phyloP scores from a whole-genome alignment of 345 rosid genomes.

The Pistacia atlantica region DNA sequence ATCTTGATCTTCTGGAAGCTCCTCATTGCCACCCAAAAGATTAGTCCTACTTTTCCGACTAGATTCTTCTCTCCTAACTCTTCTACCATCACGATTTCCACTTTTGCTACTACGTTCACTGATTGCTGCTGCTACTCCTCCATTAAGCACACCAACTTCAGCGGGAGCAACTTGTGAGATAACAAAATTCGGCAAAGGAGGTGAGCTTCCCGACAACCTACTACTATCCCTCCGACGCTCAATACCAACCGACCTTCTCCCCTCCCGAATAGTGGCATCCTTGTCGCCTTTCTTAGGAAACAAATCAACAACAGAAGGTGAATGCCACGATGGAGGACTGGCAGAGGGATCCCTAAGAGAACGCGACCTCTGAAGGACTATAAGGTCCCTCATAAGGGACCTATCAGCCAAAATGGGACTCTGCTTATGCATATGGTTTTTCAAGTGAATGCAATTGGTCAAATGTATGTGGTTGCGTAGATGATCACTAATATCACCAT shows the following conservation, averaged over 20 bases:
- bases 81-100: constrained; percentile 55
- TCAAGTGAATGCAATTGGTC: constrained; percentile 95
- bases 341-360: constrained; percentile 95
- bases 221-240: constrained; percentile 55
- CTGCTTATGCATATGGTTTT: constrained; percentile 98
- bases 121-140: constrained; percentile 24
- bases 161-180: constrained; percentile 66
- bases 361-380: constrained; percentile 83
- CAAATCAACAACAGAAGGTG: constrained; percentile 70
- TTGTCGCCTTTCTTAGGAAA: constrained; percentile 58
- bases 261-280: constrained; percentile 46
- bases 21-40: constrained; percentile 37
- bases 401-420: constrained; percentile 77
- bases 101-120: constrained; percentile 61
- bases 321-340: constrained; percentile 83
- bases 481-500: constrained; percentile 90
- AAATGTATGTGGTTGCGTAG: constrained; percentile 94
- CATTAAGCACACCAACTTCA: constrained; percentile 35
- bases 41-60: constrained; percentile 54
- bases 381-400: constrained; percentile 90
- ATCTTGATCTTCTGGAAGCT: constrained; percentile 37
- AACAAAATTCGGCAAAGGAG: constrained; percentile 49
- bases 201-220: constrained; percentile 64
- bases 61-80: constrained; percentile 70
- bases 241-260: constrained; percentile 61